Evolutionary conservation across 2,329 filamentous ascomycete species (phyloP).

Genomic region (Geoglossum cookeanum): DNA sequence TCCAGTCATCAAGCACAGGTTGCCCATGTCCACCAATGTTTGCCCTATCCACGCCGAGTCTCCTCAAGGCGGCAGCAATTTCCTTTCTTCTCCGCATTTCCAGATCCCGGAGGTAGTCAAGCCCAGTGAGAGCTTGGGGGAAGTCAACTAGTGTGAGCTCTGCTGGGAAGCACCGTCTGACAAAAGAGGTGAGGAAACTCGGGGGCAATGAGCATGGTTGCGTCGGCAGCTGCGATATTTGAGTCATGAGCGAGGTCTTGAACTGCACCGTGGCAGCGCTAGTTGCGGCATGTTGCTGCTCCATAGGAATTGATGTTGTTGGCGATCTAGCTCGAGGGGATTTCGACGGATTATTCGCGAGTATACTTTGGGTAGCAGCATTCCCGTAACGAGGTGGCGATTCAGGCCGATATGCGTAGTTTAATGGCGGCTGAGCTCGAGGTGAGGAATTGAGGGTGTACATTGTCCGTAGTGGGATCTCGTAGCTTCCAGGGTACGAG

Average conservation of each 20-base stretch:
- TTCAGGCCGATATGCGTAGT: background rate
- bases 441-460: constrained; percentile 45
- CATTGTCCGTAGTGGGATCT: constrained; percentile 48
- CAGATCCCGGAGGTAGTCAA: constrained; percentile 47
- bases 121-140: constrained; percentile 41
- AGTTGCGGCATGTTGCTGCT: constrained; percentile 14
- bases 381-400: background rate
- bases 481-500: constrained; percentile 41
- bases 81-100: constrained; percentile 40
- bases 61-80: constrained; percentile 32
- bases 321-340: constrained; percentile 10
- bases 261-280: constrained; percentile 25
- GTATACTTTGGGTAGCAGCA: background rate
- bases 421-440: constrained; percentile 16
- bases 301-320: constrained; percentile 16
- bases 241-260: constrained; percentile 31
- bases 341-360: constrained; percentile 11
- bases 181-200: constrained; percentile 41
- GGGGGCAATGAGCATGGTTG: constrained; percentile 44
- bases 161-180: constrained; percentile 37
- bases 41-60: constrained; percentile 31
- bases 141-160: constrained; percentile 42
- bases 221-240: constrained; percentile 37
- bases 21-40: constrained; percentile 27
- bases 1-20: constrained; percentile 36